A percentile compares a stretch with the other conserved stretches of the same genome.
phyloP scores from a whole-genome alignment of 2,329 filamentous ascomycete species.

The Coniella vitis region DNA sequence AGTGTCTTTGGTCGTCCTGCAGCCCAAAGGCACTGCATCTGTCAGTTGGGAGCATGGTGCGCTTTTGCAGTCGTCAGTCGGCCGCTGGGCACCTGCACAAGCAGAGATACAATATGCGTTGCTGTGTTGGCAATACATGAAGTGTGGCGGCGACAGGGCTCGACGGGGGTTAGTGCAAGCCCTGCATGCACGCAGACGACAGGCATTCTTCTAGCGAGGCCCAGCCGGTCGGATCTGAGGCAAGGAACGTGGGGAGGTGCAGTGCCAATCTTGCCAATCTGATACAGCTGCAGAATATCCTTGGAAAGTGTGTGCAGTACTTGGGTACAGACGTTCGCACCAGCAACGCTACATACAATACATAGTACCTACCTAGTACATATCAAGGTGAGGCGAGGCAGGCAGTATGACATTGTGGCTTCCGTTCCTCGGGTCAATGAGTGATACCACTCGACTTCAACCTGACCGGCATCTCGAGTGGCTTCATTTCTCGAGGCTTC shows the following conservation, averaged over 20 bases:
- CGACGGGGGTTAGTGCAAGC: neutral
- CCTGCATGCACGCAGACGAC: neutral
- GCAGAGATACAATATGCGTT: conserved; percentile 19
- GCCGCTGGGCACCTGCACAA: conserved; percentile 10
- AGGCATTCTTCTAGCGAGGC: conserved; percentile 2
- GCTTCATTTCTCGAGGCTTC: neutral
- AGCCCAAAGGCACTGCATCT: neutral
- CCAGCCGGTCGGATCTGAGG: conserved; percentile 1
- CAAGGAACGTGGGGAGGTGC: neutral
- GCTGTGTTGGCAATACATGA: conserved; percentile 24
- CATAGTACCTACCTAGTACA: too few relatives aligned
- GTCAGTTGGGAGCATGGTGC: conserved; percentile 2
- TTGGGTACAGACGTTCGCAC: too few relatives aligned
- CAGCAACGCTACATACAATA: too few relatives aligned
- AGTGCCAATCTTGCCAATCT: neutral
- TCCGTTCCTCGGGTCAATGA: neutral
- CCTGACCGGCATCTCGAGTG: neutral
- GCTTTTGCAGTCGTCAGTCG: conserved; percentile 6
- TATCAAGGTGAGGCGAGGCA: too few relatives aligned
- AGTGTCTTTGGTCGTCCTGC: neutral
- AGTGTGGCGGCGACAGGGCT: conserved; percentile 21
- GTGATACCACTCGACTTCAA: neutral
- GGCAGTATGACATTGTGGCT: neutral
- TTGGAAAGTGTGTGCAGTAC: neutral
- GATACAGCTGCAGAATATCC: neutral